Base-by-base conservation (phyloP, 768 basidiomycete genomes). In the Rubroboletus pulcherrimus region DNA sequence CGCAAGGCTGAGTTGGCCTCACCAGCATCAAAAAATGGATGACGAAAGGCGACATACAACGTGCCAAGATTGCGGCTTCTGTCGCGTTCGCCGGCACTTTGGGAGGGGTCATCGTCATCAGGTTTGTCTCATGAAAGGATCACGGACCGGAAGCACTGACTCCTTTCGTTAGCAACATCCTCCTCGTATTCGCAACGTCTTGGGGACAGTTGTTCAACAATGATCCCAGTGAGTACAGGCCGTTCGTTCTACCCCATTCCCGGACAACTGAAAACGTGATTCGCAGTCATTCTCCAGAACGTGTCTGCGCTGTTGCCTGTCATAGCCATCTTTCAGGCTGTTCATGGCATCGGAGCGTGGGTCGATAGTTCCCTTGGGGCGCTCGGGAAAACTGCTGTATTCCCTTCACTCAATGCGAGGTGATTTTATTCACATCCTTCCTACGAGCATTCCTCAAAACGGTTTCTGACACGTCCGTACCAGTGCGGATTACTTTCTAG, bases 171-270 rank as follows among this genome's bases (percentile, higher is more conserved):
- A 81, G 81, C 49, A 59, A 68, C 1, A 61, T 78, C 54, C 77
- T 81, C 54, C 58, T 80, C 51, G 65, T 73, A 29, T 81, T 75
- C 66, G 68, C 79, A 11, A 60, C 75, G 38, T 70, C 73, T 7
- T 86, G 82, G 81, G 86, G 77, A 10, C 71, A 75, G 51, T 59
- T 88, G 17, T 87, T 87, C 74, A 86, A 85, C 60, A 74, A 75
- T 43, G 84, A 86, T 63, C 71, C 73, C 1, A 56, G 71, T 74
- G 56, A 47, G 72, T 67, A 26, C 40, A 43, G 6, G 3, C 14
- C 11, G 17, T 39, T 3, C 0, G 21, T 15, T 26, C 39, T n/a
- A 14, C 29, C 15, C 31, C 33, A 8, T 11, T 33, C 19, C 30
- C 3, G 9, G 24, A 24, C n/a, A n/a, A 39, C 35, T 31, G 8